Evolutionary conservation across 1,284 basidiomycete genomes (phyloP), one percentile per base, ranked within the genome.

Genomic region (Melampsora allii-populina): DNA sequence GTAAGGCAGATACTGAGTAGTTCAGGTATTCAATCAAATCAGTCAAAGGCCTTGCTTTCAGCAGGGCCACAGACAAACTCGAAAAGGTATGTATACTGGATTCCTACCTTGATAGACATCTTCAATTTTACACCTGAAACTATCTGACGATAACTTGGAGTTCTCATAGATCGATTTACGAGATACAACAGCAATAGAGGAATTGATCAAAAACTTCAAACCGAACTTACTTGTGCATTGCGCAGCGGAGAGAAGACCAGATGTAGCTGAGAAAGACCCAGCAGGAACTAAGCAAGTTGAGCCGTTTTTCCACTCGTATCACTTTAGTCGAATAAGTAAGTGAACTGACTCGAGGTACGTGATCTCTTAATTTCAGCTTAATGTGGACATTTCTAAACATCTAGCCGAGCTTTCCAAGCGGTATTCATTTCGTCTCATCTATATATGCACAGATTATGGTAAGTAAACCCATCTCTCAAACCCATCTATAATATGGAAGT

Each of bases 171-270:
- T 60, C 12, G 50, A 61, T 39, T n/a, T 33, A 31, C 46, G 48
- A 56, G 31, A 39, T 59, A 42, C 67, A 29, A n/a, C n/a, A 48
- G n/a, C 61, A n/a, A 19, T 61, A 19, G 39, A n/a, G 14, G 27
- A 63, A 36, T 29, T 63, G 19, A 74, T 46, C 27, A 56, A 56
- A 63, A 29, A 63, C 33, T 71, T n/a, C 66, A 75, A 68, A 68
- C 63, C 50, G 63, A 72, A 79, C 89, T 89, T 89, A 87, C 86
- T 92, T 33, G 87, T 93, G 24, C 91, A 92, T 78, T 91, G 90
- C 77, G 91, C 91, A 17, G 91, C 91, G 3, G 91, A 92, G 81
- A 84, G 91, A 74, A 84, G 90, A 64, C 91, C 91, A 1, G 91
- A 92, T 79, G 89, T 90, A 31, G 90, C 89, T 71, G 89, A 90